Conservation (phyloP, 1,284 basidiomycete species). For the Sphagnurus paluster region DNA sequence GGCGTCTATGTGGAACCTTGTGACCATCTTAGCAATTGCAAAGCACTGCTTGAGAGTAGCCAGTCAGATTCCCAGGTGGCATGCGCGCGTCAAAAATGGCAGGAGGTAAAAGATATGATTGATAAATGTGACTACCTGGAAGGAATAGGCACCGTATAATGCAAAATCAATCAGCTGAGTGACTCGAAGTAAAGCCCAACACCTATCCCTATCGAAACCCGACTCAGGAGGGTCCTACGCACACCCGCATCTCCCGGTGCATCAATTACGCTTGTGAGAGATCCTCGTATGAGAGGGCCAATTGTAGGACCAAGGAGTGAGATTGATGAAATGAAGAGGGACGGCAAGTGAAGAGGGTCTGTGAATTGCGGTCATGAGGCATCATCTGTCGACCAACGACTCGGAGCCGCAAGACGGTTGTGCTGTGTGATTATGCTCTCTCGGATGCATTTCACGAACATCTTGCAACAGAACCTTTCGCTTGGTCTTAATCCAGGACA, state of each 20-base stretch:
- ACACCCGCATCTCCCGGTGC: constrained; percentile 27
- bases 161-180: constrained; percentile 1
- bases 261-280: constrained; percentile 22
- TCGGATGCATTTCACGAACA: constrained; percentile 46
- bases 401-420: constrained; percentile 1
- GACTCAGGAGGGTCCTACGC: constrained; percentile 31
- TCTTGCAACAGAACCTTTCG: constrained; percentile 66
- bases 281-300: constrained; percentile 24
- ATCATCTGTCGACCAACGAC: constrained; percentile 7
- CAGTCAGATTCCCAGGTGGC: too few relatives aligned
- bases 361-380: constrained; percentile 6
- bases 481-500: constrained; percentile 51
- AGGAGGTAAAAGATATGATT: not conserved
- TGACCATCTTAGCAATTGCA: too few relatives aligned
- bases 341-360: constrained; percentile 45
- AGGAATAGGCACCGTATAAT: not conserved
- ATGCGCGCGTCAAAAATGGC: too few relatives aligned
- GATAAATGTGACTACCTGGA: not conserved
- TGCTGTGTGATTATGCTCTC: constrained; percentile 28
- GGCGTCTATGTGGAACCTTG: too few relatives aligned
- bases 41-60: too few relatives aligned
- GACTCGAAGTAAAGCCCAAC: constrained; percentile 24
- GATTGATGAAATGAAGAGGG: constrained; percentile 37
- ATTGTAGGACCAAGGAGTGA: constrained; percentile 41
- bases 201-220: constrained; percentile 36